Evolutionary conservation across 345 rosid genomes (phyloP).

Genomic region (Eucalyptus regnans): DNA sequence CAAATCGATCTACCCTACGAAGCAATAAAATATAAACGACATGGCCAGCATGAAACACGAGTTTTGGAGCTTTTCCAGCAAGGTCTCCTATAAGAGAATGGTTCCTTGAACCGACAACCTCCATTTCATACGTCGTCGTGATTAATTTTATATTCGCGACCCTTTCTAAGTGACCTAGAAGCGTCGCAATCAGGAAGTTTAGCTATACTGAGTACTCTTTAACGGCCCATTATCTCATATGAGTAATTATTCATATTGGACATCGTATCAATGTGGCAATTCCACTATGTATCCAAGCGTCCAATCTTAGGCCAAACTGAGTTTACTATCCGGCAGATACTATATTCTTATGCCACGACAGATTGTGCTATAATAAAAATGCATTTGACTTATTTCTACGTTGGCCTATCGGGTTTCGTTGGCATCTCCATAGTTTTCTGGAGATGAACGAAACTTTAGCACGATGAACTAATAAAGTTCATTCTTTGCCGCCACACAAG

Average conservation of each 20-base stretch:
- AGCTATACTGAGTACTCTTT: background rate
- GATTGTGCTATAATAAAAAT: background rate
- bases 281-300: background rate
- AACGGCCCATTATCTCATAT: background rate
- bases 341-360: background rate
- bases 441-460: background rate
- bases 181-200: background rate
- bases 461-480: background rate
- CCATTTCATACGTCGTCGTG: background rate
- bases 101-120: background rate
- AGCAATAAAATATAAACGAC: background rate
- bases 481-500: background rate
- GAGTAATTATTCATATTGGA: background rate
- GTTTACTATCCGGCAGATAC: background rate
- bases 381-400: background rate
- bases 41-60: background rate
- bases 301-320: background rate
- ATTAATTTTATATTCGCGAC: background rate
- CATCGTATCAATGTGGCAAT: background rate
- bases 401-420: background rate
- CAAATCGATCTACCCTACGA: background rate
- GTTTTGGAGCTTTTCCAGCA: background rate
- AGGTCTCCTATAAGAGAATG: background rate
- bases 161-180: background rate
- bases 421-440: background rate